Evolutionary conservation across 768 basidiomycete species (phyloP), one percentile per base, ranked within the genome.

Genomic region (Lepiota subincarnata): DNA sequence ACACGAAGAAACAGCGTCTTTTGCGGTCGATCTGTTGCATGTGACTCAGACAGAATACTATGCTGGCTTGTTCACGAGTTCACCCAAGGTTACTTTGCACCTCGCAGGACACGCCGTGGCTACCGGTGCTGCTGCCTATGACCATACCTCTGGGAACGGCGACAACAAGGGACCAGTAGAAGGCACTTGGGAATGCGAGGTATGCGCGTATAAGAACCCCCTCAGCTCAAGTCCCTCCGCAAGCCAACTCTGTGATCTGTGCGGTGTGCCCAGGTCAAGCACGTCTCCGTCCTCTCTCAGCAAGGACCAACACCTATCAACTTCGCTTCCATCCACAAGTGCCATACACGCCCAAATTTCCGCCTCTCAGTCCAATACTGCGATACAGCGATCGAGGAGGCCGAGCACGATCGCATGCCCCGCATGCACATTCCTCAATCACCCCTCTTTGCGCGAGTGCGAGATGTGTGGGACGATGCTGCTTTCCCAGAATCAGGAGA

Each of bases 341-440:
- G 20, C 45, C 31, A 28, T 20, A 12, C 31, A 20, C 1, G 58
- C 22, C 14, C 26, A 45, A 14, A 2, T 14, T 1, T 34, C 18
- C 14, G 13, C 50, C 6, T 35, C 10, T 13, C 43, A 40, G 31
- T 55, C 61, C 18, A 24, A 5, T 24, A 24, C 24, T 5, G 5
- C 24, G 24, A 54, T 7, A 11, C 31, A 31, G 7, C 6, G 48
- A 51, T 51, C 59, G 39, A 50, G 51, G 28, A 58, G 56, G 55
- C 55, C 65, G 14, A 67, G 68, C 1, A 65, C 77, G 31, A 73
- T 88, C 40, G 69, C 87, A 12, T 99, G 96, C 67, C 79, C 85
- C 1, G 84, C 84, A 1, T 99, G 97, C 65, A 98, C 96, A 1
- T 99, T 95, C 66, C 73, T 95, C 11, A 99, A 99, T 68, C 85